Evolutionary conservation across 2,329 filamentous ascomycete genomes (phyloP).

Genomic region (Colletotrichum endophyticum): DNA sequence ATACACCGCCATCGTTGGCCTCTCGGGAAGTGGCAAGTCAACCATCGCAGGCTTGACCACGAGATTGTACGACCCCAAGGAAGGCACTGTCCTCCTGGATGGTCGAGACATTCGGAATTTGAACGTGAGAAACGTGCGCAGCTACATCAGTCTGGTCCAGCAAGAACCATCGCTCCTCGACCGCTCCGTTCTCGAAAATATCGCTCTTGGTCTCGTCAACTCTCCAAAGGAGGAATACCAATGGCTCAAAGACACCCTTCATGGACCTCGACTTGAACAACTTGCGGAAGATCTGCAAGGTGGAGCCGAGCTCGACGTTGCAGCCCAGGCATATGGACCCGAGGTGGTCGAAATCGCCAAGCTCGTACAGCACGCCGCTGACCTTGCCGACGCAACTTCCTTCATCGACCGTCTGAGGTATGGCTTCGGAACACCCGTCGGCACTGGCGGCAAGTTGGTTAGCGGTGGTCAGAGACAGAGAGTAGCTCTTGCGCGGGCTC

Average conservation of each 20-base stretch:
- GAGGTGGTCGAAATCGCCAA: constrained; percentile 55
- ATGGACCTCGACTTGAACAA: constrained; percentile 52
- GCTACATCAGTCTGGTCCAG: constrained; percentile 48
- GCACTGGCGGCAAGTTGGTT: constrained; percentile 57
- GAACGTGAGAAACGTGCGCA: constrained; percentile 49
- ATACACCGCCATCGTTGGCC: constrained; percentile 62
- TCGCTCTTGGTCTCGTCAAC: constrained; percentile 53
- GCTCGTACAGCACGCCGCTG: constrained; percentile 55
- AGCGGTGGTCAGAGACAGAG: constrained; percentile 68
- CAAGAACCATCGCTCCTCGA: constrained; percentile 50
- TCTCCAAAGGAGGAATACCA: constrained; percentile 43
- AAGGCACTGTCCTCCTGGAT: constrained; percentile 52
- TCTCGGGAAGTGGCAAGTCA: constrained; percentile 63
- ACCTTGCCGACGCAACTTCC: constrained; percentile 61
- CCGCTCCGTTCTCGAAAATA: constrained; percentile 55
- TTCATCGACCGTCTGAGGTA: constrained; percentile 61
- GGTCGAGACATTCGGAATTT: constrained; percentile 51
- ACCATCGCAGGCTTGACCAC: constrained; percentile 60
- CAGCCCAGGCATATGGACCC: constrained; percentile 46
- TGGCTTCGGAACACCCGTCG: constrained; percentile 59
- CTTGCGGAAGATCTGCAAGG: constrained; percentile 56
- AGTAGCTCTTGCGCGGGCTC: constrained; percentile 65
- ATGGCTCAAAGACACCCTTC: constrained; percentile 48
- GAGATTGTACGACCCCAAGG: constrained; percentile 61
- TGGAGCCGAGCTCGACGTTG: constrained; percentile 51